Conservation (phyloP, 768 basidiomycete genomes). For the Suillus weaverae region DNA sequence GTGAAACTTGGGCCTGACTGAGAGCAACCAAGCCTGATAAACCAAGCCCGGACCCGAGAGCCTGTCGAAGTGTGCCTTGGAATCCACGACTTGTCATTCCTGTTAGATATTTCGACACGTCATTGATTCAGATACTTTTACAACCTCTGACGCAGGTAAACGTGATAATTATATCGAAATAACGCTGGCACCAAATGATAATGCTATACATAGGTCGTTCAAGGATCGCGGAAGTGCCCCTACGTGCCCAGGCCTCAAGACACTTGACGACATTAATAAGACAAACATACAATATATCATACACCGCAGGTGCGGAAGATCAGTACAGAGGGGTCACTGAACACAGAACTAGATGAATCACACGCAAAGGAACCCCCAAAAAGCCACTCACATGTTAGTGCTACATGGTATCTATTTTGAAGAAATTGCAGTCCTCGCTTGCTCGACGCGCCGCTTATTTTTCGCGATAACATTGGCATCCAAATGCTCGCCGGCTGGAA, state of each 20-base stretch:
- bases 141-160: background rate
- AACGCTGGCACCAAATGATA: background rate
- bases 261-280: background rate
- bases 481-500: constrained; percentile 18
- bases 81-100: background rate
- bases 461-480: constrained; percentile 19
- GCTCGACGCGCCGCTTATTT: constrained; percentile 26
- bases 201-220: background rate
- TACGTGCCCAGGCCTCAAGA: background rate
- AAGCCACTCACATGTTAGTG: background rate
- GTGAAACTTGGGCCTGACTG: background rate
- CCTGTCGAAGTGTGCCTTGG: background rate
- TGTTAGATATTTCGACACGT: background rate
- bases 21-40: background rate
- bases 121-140: background rate
- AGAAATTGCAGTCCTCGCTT: constrained; percentile 8
- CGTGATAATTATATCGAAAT: background rate
- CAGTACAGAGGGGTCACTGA: background rate
- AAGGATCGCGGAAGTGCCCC: background rate
- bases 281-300: background rate
- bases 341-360: background rate
- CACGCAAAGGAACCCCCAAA: background rate
- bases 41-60: background rate
- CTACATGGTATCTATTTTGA: background rate
- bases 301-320: too few species aligned